These are phyloP conservation scores for Torulaspora microellipsoides DNA, from an alignment of 805 yeast genomes.

Conservation along the genomic window DNA sequence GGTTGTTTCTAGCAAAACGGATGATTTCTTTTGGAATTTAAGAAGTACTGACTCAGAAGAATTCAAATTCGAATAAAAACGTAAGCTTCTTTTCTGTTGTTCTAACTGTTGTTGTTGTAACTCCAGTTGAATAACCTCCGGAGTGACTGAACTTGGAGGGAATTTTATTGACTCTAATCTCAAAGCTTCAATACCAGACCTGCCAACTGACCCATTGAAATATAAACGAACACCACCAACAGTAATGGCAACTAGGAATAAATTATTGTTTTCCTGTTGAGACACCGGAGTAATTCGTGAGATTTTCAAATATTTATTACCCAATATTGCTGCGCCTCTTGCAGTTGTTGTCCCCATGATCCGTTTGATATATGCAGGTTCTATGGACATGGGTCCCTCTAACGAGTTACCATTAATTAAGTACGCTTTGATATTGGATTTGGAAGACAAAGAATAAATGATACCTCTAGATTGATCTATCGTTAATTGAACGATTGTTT, in stretches of 20 bases:
- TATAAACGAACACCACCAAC: constrained; percentile 78
- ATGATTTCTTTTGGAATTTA: constrained; percentile 52
- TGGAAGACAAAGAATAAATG: constrained; percentile 76
- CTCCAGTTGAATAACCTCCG: constrained; percentile 32
- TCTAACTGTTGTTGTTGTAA: constrained; percentile 37
- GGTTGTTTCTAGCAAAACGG: constrained; percentile 52
- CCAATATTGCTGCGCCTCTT: constrained; percentile 51
- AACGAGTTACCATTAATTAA: constrained; percentile 43
- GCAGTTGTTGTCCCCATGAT: constrained; percentile 42
- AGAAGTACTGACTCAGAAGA: constrained; percentile 34
- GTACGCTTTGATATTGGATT: constrained; percentile 77
- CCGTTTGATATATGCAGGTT: constrained; percentile 36
- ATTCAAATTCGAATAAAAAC: constrained; percentile 27
- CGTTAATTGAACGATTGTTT: constrained; percentile 56
- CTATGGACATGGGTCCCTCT: constrained; percentile 38
- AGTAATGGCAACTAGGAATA: constrained; percentile 75
- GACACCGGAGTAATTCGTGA: constrained; percentile 43
- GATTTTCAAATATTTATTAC: constrained; percentile 52
- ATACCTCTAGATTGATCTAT: constrained; percentile 75
- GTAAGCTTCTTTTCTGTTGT: constrained; percentile 35
- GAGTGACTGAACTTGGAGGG: constrained; percentile 48
- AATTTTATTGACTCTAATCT: constrained; percentile 51
- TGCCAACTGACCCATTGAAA: constrained; percentile 39
- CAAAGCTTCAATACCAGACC: constrained; percentile 37
- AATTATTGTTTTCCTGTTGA: constrained; percentile 58